Evolutionary conservation across 2,329 filamentous ascomycete species (phyloP).

Genomic region (Sclerotinia trifoliorum): DNA sequence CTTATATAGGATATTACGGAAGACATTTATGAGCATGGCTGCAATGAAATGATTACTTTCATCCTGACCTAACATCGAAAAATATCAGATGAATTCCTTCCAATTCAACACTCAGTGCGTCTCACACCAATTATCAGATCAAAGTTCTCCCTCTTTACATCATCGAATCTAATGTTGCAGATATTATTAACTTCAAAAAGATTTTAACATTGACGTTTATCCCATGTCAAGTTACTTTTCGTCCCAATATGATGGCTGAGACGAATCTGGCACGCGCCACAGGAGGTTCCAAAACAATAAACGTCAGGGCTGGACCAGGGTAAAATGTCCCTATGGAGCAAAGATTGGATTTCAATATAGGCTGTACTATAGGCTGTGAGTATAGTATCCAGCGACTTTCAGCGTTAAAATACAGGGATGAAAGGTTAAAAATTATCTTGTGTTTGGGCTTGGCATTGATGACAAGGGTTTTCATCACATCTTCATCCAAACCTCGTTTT

Average conservation of each 20-base stretch:
- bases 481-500: slow-evolving; percentile 19
- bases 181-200: not conserved
- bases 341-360: slow-evolving; percentile 6
- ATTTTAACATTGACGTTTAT: not conserved
- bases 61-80: not conserved
- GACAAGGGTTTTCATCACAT: slow-evolving; percentile 17
- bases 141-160: not conserved
- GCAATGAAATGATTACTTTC: not conserved
- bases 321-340: not conserved
- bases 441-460: not conserved
- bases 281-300: slow-evolving; percentile 10
- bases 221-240: not conserved
- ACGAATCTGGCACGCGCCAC: slow-evolving; percentile 34
- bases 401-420: not conserved
- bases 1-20: not conserved
- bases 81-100: not conserved
- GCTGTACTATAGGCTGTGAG: not conserved
- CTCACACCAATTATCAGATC: not conserved
- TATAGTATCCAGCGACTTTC: not conserved
- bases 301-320: slow-evolving; percentile 17
- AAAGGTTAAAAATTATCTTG: not conserved
- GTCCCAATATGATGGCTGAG: slow-evolving; percentile 31
- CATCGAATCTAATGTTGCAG: slow-evolving; percentile 1
- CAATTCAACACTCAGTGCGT: not conserved
- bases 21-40: not conserved